Base-by-base conservation (phyloP, 2,329 filamentous ascomycete genomes). In the Phialophora chinensis region DNA sequence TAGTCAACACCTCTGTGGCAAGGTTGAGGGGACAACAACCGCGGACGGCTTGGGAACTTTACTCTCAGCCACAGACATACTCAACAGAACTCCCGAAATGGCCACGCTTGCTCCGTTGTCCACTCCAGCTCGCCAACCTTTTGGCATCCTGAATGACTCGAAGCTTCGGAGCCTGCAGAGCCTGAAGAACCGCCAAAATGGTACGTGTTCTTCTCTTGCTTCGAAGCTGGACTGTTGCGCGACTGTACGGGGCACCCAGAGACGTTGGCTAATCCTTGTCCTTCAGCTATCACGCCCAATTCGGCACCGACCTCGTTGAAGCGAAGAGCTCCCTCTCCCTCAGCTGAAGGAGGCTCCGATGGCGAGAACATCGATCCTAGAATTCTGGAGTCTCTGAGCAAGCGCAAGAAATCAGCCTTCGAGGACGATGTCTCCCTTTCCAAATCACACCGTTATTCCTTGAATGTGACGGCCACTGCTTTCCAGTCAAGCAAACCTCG, bases 321-420 rank as follows among this genome's bases (percentile, higher is more conserved):
- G 75, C 82, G 84, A 72, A 76, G 80, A 66, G 77, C 76, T 68
- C 76, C 79, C 42, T 74, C 79, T 23, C 76, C 80, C 33, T 76
- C 79, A 65, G 79, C 79, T 33, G 76, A 79, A 66, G 79, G 80
- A 70, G 63, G 65, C 11, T 81, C 84, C 60, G 85, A 88, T 73
- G 75, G 81, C 58, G 87, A 89, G 76, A 89, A 89, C 72, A 78
- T 87, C 65, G 86, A 88, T 66, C 87, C 87, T 7, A 75, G 76
- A 38, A 75, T 79, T 63, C 79, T 82, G 73, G 81, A 79, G 69
- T 83, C 82, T 38, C 81, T 85, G 4, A 78, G 79, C 54, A 83
- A 83, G 72, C 78, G 79, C 49, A 81, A 80, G 72, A 77, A 79
- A 63, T 67, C 71, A 38, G 69, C 60, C 44, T 69, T 71, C 65